Base-by-base conservation (phyloP, 768 basidiomycete species). In the Mycena olivaceomarginata region DNA sequence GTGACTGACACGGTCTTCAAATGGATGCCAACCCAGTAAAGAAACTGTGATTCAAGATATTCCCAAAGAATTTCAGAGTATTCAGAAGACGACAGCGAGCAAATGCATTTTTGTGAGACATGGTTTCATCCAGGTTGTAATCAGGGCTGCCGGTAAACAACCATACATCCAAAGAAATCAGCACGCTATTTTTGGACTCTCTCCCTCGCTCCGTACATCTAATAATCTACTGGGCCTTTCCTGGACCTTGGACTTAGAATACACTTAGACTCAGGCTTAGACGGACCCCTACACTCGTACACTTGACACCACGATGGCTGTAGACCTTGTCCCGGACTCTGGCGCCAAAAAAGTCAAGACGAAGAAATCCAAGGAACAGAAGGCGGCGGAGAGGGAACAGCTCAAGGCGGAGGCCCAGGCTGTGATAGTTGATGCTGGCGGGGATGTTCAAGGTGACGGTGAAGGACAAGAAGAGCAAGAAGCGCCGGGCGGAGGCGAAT, bases 301-400 rank as follows among this genome's bases (percentile, higher is more conserved):
- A 65, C 60, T 45, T 40, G 45, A 57, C 16, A 53, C 10, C 45
- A 72, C 57, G 6, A 77, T 76, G 76, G 37, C 76, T 16, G 71
- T 37, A 20, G 69, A 75, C 48, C 1, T 59, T 12, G 67, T 16
- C 25, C 18, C 56, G 22, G 71, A 66, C 10, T 57, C 63, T 11
- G 56, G 37, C 41, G 13, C 64, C 31, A 75, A 74, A 77, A 79
- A 77, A 70, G 57, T 57, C 59, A 78, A 79, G 74, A 75, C 53
- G 64, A 79, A 79, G 76, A 76, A 76, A 67, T 72, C 79, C 25
- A 76, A 78, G 62, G 81, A 68, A 76, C 59, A 72, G 45, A 70
- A 78, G 68, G 67, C 80, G 46, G 81, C 83, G 67, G 85, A 84
- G 72, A 83, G 83, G 72, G 83, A 81, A 75, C 82, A 83, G 67